Evolutionary conservation across 2,329 filamentous ascomycete species (phyloP).

Genomic region (Aspergillus thermomutatus): DNA sequence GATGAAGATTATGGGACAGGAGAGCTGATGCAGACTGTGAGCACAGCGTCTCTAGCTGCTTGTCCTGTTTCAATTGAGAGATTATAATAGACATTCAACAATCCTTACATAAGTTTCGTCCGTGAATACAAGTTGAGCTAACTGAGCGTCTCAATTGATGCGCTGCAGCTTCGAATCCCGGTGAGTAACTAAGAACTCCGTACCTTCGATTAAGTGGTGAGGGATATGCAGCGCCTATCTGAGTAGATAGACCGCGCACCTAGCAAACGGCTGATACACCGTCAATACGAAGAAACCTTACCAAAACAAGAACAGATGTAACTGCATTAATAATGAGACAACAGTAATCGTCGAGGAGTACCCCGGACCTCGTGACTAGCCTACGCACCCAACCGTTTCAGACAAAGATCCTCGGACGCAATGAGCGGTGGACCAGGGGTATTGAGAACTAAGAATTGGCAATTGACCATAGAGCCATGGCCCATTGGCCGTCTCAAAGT

Average conservation of each 20-base stretch:
- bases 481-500: neutral
- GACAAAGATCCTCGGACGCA: neutral
- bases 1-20: neutral
- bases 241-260: neutral
- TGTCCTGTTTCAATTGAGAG: neutral
- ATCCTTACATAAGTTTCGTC: neutral
- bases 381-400: neutral
- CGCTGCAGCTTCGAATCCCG: neutral
- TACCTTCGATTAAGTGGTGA: neutral
- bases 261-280: neutral
- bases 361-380: constrained; percentile 13
- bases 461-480: neutral
- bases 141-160: neutral
- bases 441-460: neutral
- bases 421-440: neutral
- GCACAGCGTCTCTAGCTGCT: neutral
- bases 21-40: neutral
- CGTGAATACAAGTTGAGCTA: neutral
- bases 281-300: neutral
- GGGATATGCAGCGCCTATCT: neutral
- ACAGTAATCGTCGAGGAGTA: constrained; percentile 6
- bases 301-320: neutral
- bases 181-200: neutral
- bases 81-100: too few species aligned
- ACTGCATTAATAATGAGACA: neutral